Evolutionary conservation across 2,329 filamentous ascomycete genomes (phyloP).

Genomic region (Ceratocystis colombiana): DNA sequence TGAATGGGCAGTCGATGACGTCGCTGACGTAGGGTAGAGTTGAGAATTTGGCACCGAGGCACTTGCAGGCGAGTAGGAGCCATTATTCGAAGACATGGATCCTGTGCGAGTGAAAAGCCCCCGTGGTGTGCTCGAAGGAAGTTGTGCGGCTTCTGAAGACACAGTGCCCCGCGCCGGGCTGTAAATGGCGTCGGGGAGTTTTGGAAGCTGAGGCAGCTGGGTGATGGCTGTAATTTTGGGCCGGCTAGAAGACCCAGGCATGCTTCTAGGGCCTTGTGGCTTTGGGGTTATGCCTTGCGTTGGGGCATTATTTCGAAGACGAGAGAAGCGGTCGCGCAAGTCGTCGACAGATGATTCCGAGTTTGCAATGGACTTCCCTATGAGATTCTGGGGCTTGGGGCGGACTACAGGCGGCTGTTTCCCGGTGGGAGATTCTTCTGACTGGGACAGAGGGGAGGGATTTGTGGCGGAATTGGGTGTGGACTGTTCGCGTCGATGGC

Average conservation of each 20-base stretch:
- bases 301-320: slow-evolving; percentile 38
- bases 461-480: slow-evolving; percentile 13
- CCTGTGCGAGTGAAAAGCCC: slow-evolving; percentile 53
- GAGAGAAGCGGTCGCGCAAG: slow-evolving; percentile 47
- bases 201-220: slow-evolving; percentile 51
- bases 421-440: background rate
- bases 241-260: slow-evolving; percentile 38
- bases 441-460: slow-evolving; percentile 19
- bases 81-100: slow-evolving; percentile 33
- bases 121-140: slow-evolving; percentile 55
- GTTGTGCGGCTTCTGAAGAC: slow-evolving; percentile 53
- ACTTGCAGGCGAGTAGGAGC: slow-evolving; percentile 6
- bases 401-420: slow-evolving; percentile 17
- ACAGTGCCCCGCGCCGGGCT: slow-evolving; percentile 65
- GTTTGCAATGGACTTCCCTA: slow-evolving; percentile 32
- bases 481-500: slow-evolving; percentile 20
- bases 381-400: slow-evolving; percentile 16
- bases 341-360: slow-evolving; percentile 35
- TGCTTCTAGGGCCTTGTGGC: slow-evolving; percentile 45
- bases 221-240: slow-evolving; percentile 42
- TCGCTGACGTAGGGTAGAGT: background rate
- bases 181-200: slow-evolving; percentile 64
- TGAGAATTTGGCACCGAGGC: background rate
- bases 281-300: slow-evolving; percentile 40
- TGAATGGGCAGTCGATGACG: background rate